A percentile compares a stretch with the other conserved stretches of the same genome.
Conservation (phyloP, 1,284 basidiomycete species). For the Meira miltonrushii region DNA sequence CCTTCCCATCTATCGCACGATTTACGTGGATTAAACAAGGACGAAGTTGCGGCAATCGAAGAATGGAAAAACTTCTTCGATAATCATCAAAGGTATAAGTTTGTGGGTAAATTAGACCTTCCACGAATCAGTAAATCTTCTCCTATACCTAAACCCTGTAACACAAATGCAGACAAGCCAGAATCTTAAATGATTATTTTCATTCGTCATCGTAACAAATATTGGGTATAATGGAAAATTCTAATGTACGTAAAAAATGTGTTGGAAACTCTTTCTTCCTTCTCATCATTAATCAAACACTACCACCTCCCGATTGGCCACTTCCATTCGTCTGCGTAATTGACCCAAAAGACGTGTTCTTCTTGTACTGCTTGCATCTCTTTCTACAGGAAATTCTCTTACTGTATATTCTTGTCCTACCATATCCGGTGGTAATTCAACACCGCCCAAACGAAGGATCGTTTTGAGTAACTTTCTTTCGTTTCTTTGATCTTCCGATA, state of each 20-base stretch:
- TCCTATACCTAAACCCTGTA: conserved; percentile 36
- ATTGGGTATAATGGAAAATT: too few relatives aligned
- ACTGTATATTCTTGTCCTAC: conserved; percentile 43
- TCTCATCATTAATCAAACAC: background rate
- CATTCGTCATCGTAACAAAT: background rate
- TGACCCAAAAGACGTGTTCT: conserved; percentile 39
- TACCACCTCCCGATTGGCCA: conserved; percentile 45
- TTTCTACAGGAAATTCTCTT: conserved; percentile 44
- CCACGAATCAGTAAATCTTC: conserved; percentile 30
- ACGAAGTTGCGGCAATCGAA: conserved; percentile 22
- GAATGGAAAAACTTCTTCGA: conserved; percentile 31
- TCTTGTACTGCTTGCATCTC: conserved; percentile 31
- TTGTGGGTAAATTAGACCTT: conserved; percentile 35
- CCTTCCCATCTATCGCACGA: conserved; percentile 49
- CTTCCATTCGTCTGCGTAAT: conserved; percentile 42
- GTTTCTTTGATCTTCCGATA: conserved; percentile 28
- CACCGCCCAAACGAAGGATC: conserved; percentile 25
- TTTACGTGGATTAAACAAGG: conserved; percentile 37
- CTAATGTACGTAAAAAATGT: too few relatives aligned
- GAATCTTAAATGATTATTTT: background rate
- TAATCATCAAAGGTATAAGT: conserved; percentile 33
- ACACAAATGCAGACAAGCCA: conserved; percentile 16
- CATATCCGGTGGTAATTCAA: conserved; percentile 33
- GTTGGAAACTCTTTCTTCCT: too few relatives aligned
- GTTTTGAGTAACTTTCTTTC: conserved; percentile 27